A percentile compares a stretch with the other conserved stretches of the same genome.
phyloP scores from a whole-genome alignment of 2,329 filamentous ascomycete species.

The Graphiopsis chlorocephala region DNA sequence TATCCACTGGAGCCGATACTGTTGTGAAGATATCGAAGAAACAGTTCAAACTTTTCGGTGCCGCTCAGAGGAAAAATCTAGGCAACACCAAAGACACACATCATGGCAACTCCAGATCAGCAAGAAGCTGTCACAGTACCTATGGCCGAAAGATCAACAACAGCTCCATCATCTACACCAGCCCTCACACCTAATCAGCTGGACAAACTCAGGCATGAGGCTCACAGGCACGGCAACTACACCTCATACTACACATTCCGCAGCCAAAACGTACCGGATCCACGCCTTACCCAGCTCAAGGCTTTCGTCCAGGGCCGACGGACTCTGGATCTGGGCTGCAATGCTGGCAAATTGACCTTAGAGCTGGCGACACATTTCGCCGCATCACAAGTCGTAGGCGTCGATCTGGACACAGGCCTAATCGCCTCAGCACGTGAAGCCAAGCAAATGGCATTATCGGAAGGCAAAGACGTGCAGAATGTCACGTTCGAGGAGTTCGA shows the following conservation, averaged over 20 bases:
- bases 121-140: neutral
- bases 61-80: neutral
- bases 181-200: neutral
- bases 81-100: neutral
- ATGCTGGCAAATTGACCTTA: slow-evolving; percentile 9
- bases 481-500: slow-evolving; percentile 13
- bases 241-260: slow-evolving; percentile 13
- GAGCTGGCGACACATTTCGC: slow-evolving; percentile 12
- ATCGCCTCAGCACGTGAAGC: slow-evolving; percentile 3
- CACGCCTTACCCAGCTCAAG: slow-evolving; percentile 8
- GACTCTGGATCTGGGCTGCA: slow-evolving; percentile 7
- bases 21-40: neutral
- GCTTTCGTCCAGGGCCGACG: neutral
- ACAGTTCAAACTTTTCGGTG: neutral
- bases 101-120: neutral
- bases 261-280: slow-evolving; percentile 8
- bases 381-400: slow-evolving; percentile 4
- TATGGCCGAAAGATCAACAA: neutral
- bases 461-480: neutral
- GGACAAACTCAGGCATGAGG: slow-evolving; percentile 7
- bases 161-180: neutral
- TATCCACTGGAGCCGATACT: neutral
- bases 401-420: slow-evolving; percentile 4
- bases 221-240: slow-evolving; percentile 10
- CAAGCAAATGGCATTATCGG: neutral